These are phyloP conservation scores for Poronia punctata DNA, from an alignment of 495 filamentous ascomycete species.

Conservation along the genomic window DNA sequence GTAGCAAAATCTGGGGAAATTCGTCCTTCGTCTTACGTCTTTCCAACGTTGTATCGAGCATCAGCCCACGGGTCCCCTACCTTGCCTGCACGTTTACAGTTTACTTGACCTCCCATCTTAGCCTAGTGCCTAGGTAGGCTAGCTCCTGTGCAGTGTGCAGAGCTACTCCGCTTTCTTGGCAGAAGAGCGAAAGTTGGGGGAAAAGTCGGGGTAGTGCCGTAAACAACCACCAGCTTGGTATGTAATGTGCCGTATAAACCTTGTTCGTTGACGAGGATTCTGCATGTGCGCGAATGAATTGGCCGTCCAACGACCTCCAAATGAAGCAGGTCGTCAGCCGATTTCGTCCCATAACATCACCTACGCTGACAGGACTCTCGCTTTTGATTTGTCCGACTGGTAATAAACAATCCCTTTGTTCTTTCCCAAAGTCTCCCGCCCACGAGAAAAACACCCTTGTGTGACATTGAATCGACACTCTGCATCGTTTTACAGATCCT, in stretches of 20 bases:
- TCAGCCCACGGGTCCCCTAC: too few relatives aligned
- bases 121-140: neutral
- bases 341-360: conserved; percentile 3
- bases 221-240: too few relatives aligned
- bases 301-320: conserved; percentile 8
- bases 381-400: too few relatives aligned
- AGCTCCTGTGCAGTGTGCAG: neutral
- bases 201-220: conserved; percentile 16
- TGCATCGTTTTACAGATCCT: neutral
- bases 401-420: conserved; percentile 7
- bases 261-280: conserved; percentile 15
- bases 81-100: too few relatives aligned
- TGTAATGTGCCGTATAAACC: too few relatives aligned
- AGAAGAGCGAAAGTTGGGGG: conserved; percentile 22
- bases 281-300: conserved; percentile 11
- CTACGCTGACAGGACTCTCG: too few relatives aligned
- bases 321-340: conserved; percentile 17
- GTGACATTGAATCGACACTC: neutral
- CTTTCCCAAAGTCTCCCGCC: neutral
- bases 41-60: too few relatives aligned
- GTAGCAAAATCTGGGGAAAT: too few relatives aligned
- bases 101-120: conserved; percentile 2
- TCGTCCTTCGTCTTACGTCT: too few relatives aligned
- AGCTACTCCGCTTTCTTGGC: conserved; percentile 30
- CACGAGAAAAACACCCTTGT: neutral